Percentiles rank a stretch among this genome's conserved stretches.
Evolutionary conservation across 257 asterid genomes (phyloP).

Genomic region (Solanum microdontum): DNA sequence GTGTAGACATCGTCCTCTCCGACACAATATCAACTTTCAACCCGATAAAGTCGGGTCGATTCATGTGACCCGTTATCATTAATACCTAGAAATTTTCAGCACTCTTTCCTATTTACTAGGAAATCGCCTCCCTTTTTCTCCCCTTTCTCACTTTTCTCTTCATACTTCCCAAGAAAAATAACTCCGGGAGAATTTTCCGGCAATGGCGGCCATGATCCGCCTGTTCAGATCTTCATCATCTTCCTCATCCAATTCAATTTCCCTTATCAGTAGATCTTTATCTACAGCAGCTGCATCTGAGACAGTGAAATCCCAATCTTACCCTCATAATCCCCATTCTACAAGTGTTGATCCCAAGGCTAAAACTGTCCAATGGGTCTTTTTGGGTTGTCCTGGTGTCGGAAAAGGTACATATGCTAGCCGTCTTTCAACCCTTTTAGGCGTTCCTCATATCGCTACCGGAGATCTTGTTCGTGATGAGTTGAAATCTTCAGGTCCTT

Average conservation of each 20-base stretch:
- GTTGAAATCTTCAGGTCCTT: conserved; percentile 55
- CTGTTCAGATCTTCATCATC: conserved; percentile 37
- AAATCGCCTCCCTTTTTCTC: not conserved
- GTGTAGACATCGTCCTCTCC: accelerated
- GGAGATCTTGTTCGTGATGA: conserved; percentile 99
- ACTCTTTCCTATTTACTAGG: not conserved
- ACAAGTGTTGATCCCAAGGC: conserved; percentile 43
- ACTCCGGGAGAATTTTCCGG: not conserved
- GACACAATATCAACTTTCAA: not conserved
- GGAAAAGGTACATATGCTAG: conserved; percentile 98
- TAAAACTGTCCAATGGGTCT: conserved; percentile 79
- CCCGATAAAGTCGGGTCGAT: not conserved
- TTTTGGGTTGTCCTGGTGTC: conserved; percentile 94
- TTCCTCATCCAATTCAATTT: conserved; percentile 1
- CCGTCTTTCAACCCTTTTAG: conserved; percentile 67
- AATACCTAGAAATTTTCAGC: conserved; percentile 3
- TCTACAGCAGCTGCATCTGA: conserved; percentile 42
- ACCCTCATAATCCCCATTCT: conserved; percentile 1
- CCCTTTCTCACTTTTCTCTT: not conserved
- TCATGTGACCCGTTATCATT: not conserved
- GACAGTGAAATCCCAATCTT: conserved; percentile 21
- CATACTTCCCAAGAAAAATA: not conserved
- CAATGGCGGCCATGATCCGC: conserved; percentile 87
- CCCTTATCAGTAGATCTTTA: conserved; percentile 22
- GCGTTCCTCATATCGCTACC: conserved; percentile 95